Percentiles rank a stretch among this genome's conserved stretches.
These are phyloP conservation scores for Schizochytrium sp. DNA, from an alignment of 108 stramenopile genomes.

Conservation along the genomic window DNA sequence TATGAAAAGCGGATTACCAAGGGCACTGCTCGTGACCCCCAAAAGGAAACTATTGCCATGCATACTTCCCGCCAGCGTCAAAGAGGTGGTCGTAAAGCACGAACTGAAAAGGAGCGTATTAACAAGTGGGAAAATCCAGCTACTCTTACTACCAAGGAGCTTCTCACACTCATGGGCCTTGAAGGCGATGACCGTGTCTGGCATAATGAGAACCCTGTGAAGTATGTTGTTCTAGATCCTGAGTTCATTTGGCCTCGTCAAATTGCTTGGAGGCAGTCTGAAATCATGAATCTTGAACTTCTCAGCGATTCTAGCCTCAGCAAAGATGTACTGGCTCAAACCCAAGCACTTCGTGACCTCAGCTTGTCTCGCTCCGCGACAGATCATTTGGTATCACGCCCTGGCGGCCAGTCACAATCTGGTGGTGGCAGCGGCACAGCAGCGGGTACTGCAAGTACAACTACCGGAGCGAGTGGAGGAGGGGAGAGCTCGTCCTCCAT, in stretches of 20 bases:
- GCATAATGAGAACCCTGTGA: slow-evolving; percentile 51
- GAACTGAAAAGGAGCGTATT: background rate
- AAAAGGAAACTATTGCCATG: background rate
- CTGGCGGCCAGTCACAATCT: slow-evolving; percentile 7
- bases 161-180: background rate
- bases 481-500: background rate
- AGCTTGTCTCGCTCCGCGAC: background rate
- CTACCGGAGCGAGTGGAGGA: background rate
- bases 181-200: slow-evolving; percentile 42
- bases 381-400: background rate
- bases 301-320: slow-evolving; percentile 30
- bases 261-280: slow-evolving; percentile 24
- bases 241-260: slow-evolving; percentile 48
- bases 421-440: slow-evolving; percentile 7
- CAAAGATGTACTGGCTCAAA: background rate
- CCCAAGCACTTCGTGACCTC: slow-evolving; percentile 4
- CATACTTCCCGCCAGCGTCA: slow-evolving; percentile 11
- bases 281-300: slow-evolving; percentile 59
- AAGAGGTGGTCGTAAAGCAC: slow-evolving; percentile 9
- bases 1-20: slow-evolving; percentile 29
- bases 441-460: background rate
- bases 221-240: slow-evolving; percentile 41
- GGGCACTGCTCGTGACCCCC: slow-evolving; percentile 13
- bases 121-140: slow-evolving; percentile 36
- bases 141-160: slow-evolving; percentile 37